Evolutionary conservation across 176 grass and related monocot species (phyloP).

Genomic region (Aegilops sharonensis): DNA sequence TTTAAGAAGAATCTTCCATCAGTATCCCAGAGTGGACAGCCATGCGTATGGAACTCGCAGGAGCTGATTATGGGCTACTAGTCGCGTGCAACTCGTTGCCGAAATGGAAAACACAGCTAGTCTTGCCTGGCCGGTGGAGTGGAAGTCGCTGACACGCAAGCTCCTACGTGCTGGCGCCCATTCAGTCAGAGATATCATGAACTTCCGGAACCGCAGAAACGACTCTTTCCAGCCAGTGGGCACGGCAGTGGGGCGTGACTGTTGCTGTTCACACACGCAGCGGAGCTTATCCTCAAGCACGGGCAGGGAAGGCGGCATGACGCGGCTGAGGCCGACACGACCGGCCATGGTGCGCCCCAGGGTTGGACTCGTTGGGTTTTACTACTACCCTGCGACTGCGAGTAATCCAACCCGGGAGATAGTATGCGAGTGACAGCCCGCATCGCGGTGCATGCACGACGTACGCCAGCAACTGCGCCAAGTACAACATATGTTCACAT

Average conservation of each 20-base stretch:
- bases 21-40: not conserved
- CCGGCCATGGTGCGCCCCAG: slow-evolving; percentile 26
- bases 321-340: not conserved
- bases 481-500: not conserved
- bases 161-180: not conserved
- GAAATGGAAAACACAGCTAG: not conserved
- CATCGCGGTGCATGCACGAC: slow-evolving; percentile 29
- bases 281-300: not conserved
- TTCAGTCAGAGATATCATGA: not conserved
- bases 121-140: too few species aligned
- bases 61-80: too few species aligned
- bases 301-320: not conserved
- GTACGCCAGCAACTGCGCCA: not conserved
- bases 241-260: not conserved
- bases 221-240: not conserved
- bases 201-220: not conserved
- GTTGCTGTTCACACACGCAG: not conserved
- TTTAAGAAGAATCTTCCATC: not conserved
- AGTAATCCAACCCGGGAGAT: not conserved
- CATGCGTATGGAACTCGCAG: not conserved
- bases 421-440: not conserved
- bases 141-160: too few species aligned
- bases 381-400: not conserved
- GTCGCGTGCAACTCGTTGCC: not conserved
- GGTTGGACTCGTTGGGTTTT: not conserved